Conservation (phyloP, 331 rosid species). For the Rosa hybrid region DNA sequence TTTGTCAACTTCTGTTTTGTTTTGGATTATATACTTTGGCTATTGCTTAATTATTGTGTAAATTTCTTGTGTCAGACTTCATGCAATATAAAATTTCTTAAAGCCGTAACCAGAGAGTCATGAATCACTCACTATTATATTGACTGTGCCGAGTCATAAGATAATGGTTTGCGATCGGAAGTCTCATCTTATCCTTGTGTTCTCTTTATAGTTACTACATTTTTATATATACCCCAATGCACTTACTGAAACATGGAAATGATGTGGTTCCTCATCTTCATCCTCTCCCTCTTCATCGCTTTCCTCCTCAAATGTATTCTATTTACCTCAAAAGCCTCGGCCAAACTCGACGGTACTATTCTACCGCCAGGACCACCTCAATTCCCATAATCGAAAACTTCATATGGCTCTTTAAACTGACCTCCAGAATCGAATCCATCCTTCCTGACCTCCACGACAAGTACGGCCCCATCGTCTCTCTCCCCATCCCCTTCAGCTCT, state of each 20-base stretch:
- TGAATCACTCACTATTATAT: too few relatives aligned
- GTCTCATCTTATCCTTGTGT: too few relatives aligned
- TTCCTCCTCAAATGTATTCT: slow-evolving; percentile 20
- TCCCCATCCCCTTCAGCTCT: slow-evolving; percentile 34
- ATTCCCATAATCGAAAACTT: slow-evolving; percentile 39
- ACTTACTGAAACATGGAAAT: slow-evolving; percentile 23
- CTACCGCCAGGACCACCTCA: slow-evolving; percentile 61
- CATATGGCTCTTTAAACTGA: slow-evolving; percentile 25
- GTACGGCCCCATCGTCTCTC: slow-evolving; percentile 58
- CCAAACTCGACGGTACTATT: background rate
- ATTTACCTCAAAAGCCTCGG: background rate
- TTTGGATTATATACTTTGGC: too few relatives aligned
- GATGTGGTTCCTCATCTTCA: slow-evolving; percentile 25
- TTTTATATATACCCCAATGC: background rate
- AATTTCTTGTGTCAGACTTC: too few relatives aligned
- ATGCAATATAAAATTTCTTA: too few relatives aligned
- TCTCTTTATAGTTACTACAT: too few relatives aligned
- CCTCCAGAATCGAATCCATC: slow-evolving; percentile 31
- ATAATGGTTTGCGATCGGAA: too few relatives aligned
- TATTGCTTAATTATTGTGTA: too few relatives aligned
- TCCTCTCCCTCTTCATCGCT: slow-evolving; percentile 13
- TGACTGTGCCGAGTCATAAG: too few relatives aligned
- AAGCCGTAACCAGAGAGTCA: too few relatives aligned
- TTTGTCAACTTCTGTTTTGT: too few relatives aligned
- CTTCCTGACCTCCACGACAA: slow-evolving; percentile 37